Evolutionary conservation across 495 filamentous ascomycete species (phyloP), one percentile per base, ranked within the genome.

Genomic region (Cenococcum geophilum): DNA sequence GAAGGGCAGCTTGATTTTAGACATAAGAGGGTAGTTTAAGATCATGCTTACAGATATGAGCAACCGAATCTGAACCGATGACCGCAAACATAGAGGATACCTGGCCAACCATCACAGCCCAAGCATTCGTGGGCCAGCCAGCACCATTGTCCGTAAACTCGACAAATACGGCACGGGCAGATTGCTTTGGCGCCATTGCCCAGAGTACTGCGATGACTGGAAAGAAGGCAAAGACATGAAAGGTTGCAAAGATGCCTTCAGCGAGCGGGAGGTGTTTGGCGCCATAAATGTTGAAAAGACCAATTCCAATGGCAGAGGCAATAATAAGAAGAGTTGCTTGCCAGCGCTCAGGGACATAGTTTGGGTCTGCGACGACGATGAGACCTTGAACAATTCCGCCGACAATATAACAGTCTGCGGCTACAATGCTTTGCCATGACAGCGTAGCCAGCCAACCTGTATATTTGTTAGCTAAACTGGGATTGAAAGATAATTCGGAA

Each of bases 221-320:
- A 61, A 88, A 83, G 53, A 88, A 79, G 1, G 82, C 83, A 20
- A 81, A 69, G 18, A 86, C 69, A 71, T 88, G 85, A 12, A 87
- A 73, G 16, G 84, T 74, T 27, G 87, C 68, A 49, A 85, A 79
- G n/a, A 83, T 55, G 2, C 73, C 77, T 64, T 88, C 82, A 35
- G 87, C 71, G 21, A 80, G 66, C 0, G 85, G 83, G 42, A 87
- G 73, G 5, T 75, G 69, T 25, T 77, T 76, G 2, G 78, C 77
- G 0, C 83, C 60, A 43, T 78, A 74, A 5, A 79, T 81, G 69
- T 87, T 88, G 68, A 86, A 79, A 2, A 79, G 18, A 23, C 80
- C 74, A 5, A 74, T 73, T 42, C 82, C 72, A 2, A 72, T 59
- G 0, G 78, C 73, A 37, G 82, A 76, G 40, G 75, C 80, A n/a